phyloP scores from a whole-genome alignment of 768 basidiomycete genomes.

The Peribolospora baueri region DNA sequence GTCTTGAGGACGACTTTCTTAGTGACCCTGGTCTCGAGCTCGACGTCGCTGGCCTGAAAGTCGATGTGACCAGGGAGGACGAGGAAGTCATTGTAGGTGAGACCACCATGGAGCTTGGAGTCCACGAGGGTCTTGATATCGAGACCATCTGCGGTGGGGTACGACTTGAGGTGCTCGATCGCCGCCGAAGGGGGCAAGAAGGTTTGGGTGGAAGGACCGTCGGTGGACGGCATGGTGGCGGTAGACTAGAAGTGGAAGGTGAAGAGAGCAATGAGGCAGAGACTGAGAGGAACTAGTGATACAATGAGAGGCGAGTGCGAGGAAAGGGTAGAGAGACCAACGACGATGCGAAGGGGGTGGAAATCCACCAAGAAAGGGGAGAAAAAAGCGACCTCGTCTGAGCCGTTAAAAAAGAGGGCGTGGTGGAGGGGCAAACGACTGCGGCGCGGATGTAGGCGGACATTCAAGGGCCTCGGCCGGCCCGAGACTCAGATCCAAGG shows the following conservation, averaged over 20 bases:
- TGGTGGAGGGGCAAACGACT: too few relatives aligned
- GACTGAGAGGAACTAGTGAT: too few relatives aligned
- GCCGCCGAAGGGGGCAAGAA: conserved; percentile 49
- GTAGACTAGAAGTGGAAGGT: neutral
- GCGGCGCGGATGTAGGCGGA: too few relatives aligned
- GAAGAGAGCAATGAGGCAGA: neutral
- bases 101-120: conserved; percentile 57
- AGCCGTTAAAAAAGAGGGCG: too few relatives aligned
- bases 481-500: too few relatives aligned
- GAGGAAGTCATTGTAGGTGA: conserved; percentile 95
- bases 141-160: conserved; percentile 54
- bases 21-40: conserved; percentile 65
- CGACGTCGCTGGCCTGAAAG: conserved; percentile 58
- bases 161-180: conserved; percentile 46
- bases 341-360: too few relatives aligned
- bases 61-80: conserved; percentile 85
- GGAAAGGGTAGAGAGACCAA: too few relatives aligned
- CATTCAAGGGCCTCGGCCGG: too few relatives aligned
- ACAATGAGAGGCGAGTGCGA: too few relatives aligned
- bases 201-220: conserved; percentile 4
- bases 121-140: conserved; percentile 68
- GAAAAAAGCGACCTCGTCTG: too few relatives aligned
- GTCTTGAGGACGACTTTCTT: conserved; percentile 78
- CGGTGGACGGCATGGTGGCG: conserved; percentile 4
- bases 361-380: too few relatives aligned